These are phyloP conservation scores for Triadica sebifera DNA, from an alignment of 345 rosid genomes.

Conservation along the genomic window DNA sequence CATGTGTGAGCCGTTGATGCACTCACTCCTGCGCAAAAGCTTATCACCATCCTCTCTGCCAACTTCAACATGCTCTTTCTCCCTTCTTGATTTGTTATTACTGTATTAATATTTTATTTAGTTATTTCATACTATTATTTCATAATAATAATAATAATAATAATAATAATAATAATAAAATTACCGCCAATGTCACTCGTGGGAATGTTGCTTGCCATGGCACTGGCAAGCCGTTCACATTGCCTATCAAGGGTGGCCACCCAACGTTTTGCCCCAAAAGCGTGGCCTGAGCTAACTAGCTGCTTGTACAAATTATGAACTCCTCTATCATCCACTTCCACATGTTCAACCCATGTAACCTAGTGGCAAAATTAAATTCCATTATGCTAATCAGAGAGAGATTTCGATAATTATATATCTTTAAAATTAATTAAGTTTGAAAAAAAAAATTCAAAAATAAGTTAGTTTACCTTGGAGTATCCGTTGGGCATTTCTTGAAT, in stretches of 20 bases:
- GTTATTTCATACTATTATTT: neutral
- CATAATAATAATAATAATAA: no score
- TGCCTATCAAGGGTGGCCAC: slow-evolving; percentile 73
- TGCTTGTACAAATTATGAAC: slow-evolving; percentile 59
- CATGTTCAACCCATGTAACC: slow-evolving; percentile 96
- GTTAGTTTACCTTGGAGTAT: slow-evolving; percentile 56
- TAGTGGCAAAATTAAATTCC: slow-evolving; percentile 13
- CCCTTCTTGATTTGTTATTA: slow-evolving; percentile 61
- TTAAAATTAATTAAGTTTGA: no score
- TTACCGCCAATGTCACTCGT: slow-evolving; percentile 55
- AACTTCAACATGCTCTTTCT: slow-evolving; percentile 71
- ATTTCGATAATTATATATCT: no score
- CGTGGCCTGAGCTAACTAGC: slow-evolving; percentile 60
- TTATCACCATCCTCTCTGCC: slow-evolving; percentile 73
- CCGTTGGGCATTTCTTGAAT: slow-evolving; percentile 81
- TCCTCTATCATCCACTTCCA: slow-evolving; percentile 79
- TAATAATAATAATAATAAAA: neutral
- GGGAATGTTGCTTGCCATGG: slow-evolving; percentile 54
- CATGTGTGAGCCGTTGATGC: slow-evolving; percentile 70
- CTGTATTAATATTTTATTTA: slow-evolving; percentile 26
- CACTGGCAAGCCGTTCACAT: slow-evolving; percentile 74
- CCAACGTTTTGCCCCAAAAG: slow-evolving; percentile 93
- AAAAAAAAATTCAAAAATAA: neutral
- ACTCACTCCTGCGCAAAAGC: slow-evolving; percentile 75
- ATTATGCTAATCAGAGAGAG: neutral